These are phyloP conservation scores for Paecilomyces fulvus DNA, from an alignment of 2,329 filamentous ascomycete species.

Conservation along the genomic window DNA sequence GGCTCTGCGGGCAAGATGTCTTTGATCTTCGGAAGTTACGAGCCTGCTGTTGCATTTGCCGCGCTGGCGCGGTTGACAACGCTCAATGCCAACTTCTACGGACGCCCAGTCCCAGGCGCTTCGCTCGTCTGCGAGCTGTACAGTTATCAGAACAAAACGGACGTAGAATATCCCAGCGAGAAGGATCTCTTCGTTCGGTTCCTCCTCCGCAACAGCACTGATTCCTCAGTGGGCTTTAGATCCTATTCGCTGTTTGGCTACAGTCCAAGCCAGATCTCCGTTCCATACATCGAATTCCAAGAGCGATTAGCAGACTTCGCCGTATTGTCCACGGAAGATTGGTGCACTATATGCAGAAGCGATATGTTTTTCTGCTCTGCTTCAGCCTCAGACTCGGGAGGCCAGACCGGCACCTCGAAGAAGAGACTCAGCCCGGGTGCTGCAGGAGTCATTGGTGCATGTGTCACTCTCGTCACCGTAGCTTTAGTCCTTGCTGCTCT, in stretches of 20 bases:
- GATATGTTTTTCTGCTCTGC: slow-evolving; percentile 44
- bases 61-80: slow-evolving; percentile 35
- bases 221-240: slow-evolving; percentile 19
- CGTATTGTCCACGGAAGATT: slow-evolving; percentile 38
- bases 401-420: not conserved
- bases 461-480: slow-evolving; percentile 42
- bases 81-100: slow-evolving; percentile 37
- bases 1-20: slow-evolving; percentile 37
- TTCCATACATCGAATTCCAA: slow-evolving; percentile 45
- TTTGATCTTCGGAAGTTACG: slow-evolving; percentile 42
- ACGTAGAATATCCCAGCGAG: slow-evolving; percentile 30
- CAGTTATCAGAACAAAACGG: slow-evolving; percentile 27
- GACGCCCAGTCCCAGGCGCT: slow-evolving; percentile 41
- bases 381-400: slow-evolving; percentile 17
- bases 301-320: slow-evolving; percentile 35
- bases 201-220: slow-evolving; percentile 49
- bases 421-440: slow-evolving; percentile 35
- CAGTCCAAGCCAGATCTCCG: slow-evolving; percentile 37
- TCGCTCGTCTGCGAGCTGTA: slow-evolving; percentile 47
- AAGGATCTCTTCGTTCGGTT: slow-evolving; percentile 48
- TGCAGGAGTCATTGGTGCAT: slow-evolving; percentile 49
- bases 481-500: slow-evolving; percentile 32
- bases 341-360: slow-evolving; percentile 45
- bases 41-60: slow-evolving; percentile 45
- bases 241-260: slow-evolving; percentile 45